Evolutionary conservation across 202 grass and related monocot species (phyloP), one percentile per base, ranked within the genome.

Genomic region (Schoenoplectus tabernaemontani): DNA sequence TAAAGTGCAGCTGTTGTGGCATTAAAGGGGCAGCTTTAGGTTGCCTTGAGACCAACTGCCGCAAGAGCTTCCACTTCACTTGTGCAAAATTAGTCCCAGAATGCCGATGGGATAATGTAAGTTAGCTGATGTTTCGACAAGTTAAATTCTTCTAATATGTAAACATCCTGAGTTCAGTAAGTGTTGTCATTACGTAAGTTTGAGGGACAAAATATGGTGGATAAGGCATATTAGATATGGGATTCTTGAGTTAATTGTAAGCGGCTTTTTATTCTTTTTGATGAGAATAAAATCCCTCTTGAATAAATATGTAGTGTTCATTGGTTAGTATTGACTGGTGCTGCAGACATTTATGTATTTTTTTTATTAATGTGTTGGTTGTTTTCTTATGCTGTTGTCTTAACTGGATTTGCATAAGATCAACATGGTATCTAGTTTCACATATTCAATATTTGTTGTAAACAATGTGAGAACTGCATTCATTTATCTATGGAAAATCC

Each of bases 101-200:
- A 84, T 97, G 93, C 69, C 82, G 86, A 88, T 97, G 91, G 91
- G 94, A 97, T 74, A 78, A 87, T 89, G 94, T 97, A 88, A 97
- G 91, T 84, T 54, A 54, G 68, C 38, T 10, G 24, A 47, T 64
- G 67, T 84, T 23, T 83, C 48, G 41, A 19, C 13, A 77, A 16
- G 16, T 62, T 83, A 28, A 58, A 57, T 11, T 51, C 42, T 41
- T 70, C 43, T 47, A 28, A 24, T 17, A 63, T 85, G 19, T 33
- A 32, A 44, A 19, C 16, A 59, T 82, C 1, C n/a, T n/a, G 22
- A 26, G 12, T 79, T 46, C 42, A 30, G 28, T 79, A 24, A 33
- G 75, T 9, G 3, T 41, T 59, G 76, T 42, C 41, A 71, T 47
- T 44, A 46, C 47, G 20, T 71, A 46, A 77, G 1, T 77, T 76